Conservation (phyloP, 2,329 filamentous ascomycete genomes). For the Falciphora oryzae region DNA sequence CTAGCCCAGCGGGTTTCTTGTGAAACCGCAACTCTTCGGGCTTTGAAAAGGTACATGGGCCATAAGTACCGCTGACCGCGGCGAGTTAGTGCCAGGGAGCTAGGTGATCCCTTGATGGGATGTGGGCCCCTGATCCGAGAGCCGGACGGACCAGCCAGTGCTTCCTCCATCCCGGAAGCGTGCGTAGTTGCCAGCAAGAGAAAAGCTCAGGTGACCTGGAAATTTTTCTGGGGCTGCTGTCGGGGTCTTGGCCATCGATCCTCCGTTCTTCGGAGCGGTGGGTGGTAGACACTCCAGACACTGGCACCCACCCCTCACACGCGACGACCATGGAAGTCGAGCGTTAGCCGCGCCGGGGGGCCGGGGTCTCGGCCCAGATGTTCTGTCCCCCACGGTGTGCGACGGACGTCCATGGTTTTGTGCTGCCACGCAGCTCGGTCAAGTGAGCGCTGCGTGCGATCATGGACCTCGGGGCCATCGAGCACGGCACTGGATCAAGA, state of each 20-base stretch:
- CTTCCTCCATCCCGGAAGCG: too few relatives aligned
- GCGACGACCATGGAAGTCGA: neutral
- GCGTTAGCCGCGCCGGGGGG: neutral
- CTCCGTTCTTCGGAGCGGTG: neutral
- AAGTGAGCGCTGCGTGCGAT: neutral
- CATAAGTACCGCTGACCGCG: neutral
- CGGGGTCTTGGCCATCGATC: neutral
- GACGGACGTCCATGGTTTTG: neutral
- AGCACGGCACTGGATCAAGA: neutral
- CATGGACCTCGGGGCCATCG: neutral
- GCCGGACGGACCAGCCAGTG: neutral
- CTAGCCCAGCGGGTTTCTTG: neutral
- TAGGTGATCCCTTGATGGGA: neutral
- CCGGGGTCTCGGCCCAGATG: neutral
- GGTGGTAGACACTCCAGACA: neutral
- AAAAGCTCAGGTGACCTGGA: conserved; percentile 6
- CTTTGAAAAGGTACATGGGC: neutral
- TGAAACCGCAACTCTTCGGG: neutral
- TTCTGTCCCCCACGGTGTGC: neutral
- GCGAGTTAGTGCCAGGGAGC: neutral
- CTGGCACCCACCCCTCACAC: neutral
- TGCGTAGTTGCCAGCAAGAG: neutral
- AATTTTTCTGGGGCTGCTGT: neutral
- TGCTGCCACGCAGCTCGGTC: neutral
- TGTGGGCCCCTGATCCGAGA: neutral